Conservation (phyloP, 2,329 filamentous ascomycete species). For the Xylaria sp. region DNA sequence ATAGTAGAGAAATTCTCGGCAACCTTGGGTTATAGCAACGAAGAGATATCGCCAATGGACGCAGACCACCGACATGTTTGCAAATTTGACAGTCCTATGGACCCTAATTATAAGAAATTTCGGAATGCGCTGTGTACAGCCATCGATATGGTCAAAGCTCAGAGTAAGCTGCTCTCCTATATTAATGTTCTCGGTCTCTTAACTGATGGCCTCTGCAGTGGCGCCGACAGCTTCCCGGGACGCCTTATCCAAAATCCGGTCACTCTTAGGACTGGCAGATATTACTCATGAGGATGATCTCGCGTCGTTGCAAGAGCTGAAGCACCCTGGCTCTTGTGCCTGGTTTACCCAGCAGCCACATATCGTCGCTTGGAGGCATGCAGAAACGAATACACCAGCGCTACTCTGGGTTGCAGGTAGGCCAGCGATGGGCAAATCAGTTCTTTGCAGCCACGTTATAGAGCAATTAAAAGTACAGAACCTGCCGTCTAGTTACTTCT, state of each 20-base stretch:
- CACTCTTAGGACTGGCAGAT: slow-evolving; percentile 41
- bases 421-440: slow-evolving; percentile 52
- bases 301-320: slow-evolving; percentile 41
- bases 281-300: slow-evolving; percentile 43
- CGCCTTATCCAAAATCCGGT: slow-evolving; percentile 34
- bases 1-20: slow-evolving; percentile 50
- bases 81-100: slow-evolving; percentile 49
- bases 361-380: slow-evolving; percentile 44
- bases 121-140: slow-evolving; percentile 49
- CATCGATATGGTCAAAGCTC: slow-evolving; percentile 43
- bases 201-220: background rate
- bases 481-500: slow-evolving; percentile 47
- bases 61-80: slow-evolving; percentile 53
- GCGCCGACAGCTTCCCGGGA: slow-evolving; percentile 17
- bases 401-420: slow-evolving; percentile 51
- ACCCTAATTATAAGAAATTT: slow-evolving; percentile 51
- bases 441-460: slow-evolving; percentile 50
- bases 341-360: slow-evolving; percentile 47
- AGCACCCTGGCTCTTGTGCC: slow-evolving; percentile 47
- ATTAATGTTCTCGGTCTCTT: slow-evolving; percentile 21
- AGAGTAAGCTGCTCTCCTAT: slow-evolving; percentile 26
- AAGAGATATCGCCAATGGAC: slow-evolving; percentile 48
- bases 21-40: slow-evolving; percentile 44
- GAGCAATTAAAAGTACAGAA: slow-evolving; percentile 41
- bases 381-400: slow-evolving; percentile 22